Evolutionary conservation across 352 stramenopile genomes (phyloP), one percentile per base, ranked within the genome.

Genomic region (Phytophthora hibernalis): DNA sequence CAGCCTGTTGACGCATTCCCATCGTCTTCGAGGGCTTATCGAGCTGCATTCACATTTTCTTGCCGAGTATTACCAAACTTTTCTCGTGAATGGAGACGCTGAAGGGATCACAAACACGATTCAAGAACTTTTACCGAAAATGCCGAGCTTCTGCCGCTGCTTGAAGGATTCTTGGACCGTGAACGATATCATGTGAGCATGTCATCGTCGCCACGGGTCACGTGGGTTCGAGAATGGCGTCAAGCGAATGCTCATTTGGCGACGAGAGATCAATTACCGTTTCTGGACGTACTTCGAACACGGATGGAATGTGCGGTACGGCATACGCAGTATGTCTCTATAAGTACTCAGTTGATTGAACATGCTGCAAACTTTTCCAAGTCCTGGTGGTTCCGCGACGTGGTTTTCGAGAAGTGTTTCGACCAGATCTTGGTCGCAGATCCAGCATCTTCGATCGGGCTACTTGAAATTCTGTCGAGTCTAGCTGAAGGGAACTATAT

Each of bases 221-320:
- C 64, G 1, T 91, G 82, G 80, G 65, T 79, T 2, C 80, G 82
- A n/a, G 77, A 91, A 65, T 91, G 82, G 82, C 72, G 80, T 7
- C 82, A 91, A 56, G 59, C 85, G 4, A 87, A 77, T 37, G 58
- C 77, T 5, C 66, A 82, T 38, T 61, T 91, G 8, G 57, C 53
- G 2, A 63, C 31, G 12, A 49, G 31, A 47, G 18, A 24, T 11
- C 47, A 64, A 26, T 21, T 81, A 0, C 65, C 62, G 1, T 28
- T 74, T 3, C 58, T 80, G 4, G 16, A 56, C 9, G 15, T 63
- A 0, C 49, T 89, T 5, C 60, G 63, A 38, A 20, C 16, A 5
- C 65, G 70, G 20, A 76, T 91, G 56, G 76, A 91, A 54, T 69
- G 68, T 12, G 82, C 80, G 5, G 79, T 73, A 6, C 51, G 59